A percentile compares a stretch with the other conserved stretches of the same genome.
Evolutionary conservation across 352 stramenopile species (phyloP).

Genomic region (Globisporangium irregulare): DNA sequence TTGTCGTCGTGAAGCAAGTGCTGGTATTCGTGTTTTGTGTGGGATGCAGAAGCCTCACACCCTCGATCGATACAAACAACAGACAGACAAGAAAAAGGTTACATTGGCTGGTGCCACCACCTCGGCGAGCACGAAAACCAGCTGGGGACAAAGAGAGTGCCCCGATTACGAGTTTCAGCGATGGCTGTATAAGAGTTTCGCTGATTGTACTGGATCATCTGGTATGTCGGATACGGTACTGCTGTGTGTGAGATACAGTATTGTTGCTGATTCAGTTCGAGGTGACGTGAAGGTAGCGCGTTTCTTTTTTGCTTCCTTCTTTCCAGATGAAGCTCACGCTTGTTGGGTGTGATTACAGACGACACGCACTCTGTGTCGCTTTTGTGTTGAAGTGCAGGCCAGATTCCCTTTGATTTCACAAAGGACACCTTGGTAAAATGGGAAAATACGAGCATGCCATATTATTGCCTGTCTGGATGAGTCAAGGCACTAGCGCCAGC

Average conservation of each 20-base stretch:
- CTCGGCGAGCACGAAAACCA: not conserved
- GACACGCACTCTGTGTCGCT: not conserved
- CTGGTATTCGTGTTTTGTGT: not conserved
- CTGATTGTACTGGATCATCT: not conserved
- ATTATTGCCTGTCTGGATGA: not conserved
- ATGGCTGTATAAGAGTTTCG: not conserved
- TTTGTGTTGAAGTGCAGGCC: constrained; percentile 1
- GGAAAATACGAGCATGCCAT: not conserved
- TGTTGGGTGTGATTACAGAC: not conserved
- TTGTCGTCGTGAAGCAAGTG: not conserved
- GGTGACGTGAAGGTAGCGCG: constrained; percentile 5
- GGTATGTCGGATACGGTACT: not conserved
- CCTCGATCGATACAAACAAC: constrained; percentile 1
- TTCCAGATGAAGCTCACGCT: not conserved
- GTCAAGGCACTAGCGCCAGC: not conserved
- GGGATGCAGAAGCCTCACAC: not conserved
- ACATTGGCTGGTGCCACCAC: not conserved
- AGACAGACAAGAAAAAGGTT: constrained; percentile 8
- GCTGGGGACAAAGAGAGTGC: not conserved
- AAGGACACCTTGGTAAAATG: not conserved
- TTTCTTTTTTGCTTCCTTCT: not conserved
- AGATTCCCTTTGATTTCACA: not conserved
- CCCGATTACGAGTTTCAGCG: not conserved
- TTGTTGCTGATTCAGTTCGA: not conserved
- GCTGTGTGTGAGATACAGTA: not conserved